Evolutionary conservation across 495 filamentous ascomycete genomes (phyloP), one percentile per base, ranked within the genome.

Genomic region (Annulohypoxylon nitens): DNA sequence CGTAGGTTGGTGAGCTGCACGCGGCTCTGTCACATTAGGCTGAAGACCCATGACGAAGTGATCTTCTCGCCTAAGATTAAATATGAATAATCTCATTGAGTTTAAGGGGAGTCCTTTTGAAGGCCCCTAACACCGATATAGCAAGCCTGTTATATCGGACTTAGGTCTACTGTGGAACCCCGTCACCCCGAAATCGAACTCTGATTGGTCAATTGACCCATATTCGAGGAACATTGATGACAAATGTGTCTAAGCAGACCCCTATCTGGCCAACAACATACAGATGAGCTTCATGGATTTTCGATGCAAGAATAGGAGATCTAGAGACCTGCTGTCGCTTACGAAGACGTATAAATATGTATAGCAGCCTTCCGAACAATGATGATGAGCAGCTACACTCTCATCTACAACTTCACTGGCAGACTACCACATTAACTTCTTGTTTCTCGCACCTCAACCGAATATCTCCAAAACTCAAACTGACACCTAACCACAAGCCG

Each of bases 101-200:
- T 34, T n/a, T 16, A 34, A 34, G 2, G 8, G 5, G 3, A 36
- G 25, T 30, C 36, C 12, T 34, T 14, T 12, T 51, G 18, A 51
- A 26, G 18, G 4, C 14, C n/a, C 51, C 51, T 55, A 55, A 55
- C 51, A 55, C 51, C 51, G 51, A 55, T 5, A 54, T 54, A 12
- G 9, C 14, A 34, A 55, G 3, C 51, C 18, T 18, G 7, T n/a
- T n/a, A 30, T 55, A 12, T 55, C 51, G 51, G 51, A 30, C 8
- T 55, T 55, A 55, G 51, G 51, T 8, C 20, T 33, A 55, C 47
- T 8, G 18, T 51, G 18, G 23, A 20, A 51, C 23, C 47, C 18
- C 25, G 9, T 12, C 9, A 16, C 3, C 23, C 14, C 11, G 26
- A 33, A 34, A 14, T 3, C 14, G 3, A 55, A 55, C 34, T 25